phyloP scores from a whole-genome alignment of 2,329 filamentous ascomycete genomes.

The Penicillium sp. region DNA sequence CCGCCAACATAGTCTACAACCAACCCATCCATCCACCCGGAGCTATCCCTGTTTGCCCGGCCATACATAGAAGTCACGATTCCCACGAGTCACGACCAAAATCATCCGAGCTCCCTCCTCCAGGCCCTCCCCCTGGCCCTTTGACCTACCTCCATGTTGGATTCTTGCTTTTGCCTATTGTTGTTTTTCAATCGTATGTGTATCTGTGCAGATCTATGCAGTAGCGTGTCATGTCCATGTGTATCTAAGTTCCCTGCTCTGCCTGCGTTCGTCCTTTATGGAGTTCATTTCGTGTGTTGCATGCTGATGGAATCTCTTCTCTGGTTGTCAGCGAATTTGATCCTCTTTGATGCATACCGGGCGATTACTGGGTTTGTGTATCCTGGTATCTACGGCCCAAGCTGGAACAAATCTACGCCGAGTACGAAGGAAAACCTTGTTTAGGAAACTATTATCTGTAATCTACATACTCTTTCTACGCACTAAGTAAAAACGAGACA shows the following conservation, averaged over 20 bases:
- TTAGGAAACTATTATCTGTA: background rate
- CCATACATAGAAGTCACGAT: conserved; percentile 32
- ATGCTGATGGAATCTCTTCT: background rate
- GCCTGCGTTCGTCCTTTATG: background rate
- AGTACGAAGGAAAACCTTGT: background rate
- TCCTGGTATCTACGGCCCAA: background rate
- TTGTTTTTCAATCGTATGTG: background rate
- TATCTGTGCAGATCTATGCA: background rate
- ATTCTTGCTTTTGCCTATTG: background rate
- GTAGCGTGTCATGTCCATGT: background rate
- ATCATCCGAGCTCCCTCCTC: conserved; percentile 16
- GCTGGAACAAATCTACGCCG: background rate
- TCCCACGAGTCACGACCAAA: conserved; percentile 31
- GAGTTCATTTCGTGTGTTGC: background rate
- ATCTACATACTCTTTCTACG: background rate
- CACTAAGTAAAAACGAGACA: background rate
- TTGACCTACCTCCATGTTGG: background rate
- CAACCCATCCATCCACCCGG: no score
- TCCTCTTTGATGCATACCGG: background rate
- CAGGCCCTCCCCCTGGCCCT: no score
- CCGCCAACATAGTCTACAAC: conserved; percentile 18
- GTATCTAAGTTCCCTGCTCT: no score
- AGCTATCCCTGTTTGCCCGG: conserved; percentile 8
- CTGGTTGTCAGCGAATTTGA: conserved; percentile 1
- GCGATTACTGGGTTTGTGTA: background rate